Evolutionary conservation across 2,329 filamentous ascomycete genomes (phyloP), one percentile per base, ranked within the genome.

Genomic region (Ophidiomyces ophidiicola): DNA sequence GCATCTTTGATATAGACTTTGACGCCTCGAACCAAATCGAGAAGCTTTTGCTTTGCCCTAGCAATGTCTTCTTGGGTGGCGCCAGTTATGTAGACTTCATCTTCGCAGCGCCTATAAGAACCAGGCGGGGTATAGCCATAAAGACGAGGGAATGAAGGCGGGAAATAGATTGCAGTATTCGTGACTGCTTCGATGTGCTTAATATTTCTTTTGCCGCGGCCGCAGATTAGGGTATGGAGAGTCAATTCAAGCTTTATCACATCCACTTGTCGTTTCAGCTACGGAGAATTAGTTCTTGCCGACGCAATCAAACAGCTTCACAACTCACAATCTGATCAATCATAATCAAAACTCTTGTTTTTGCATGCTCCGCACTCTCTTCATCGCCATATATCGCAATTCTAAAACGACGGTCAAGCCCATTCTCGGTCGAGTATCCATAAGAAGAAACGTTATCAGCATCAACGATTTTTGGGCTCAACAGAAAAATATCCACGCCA

Each of bases 141-240:
- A 48, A 94, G 79, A 43, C 81, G 78, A 10, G 88, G 87, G 57
- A 96, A 96, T 1, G 88, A 82, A 5, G 87, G 86, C 19, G 90
- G 90, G 56, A 98, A 96, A 65, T 98, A 98, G 53, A 98, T 96
- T 47, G 90, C 88, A 6, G 90, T 96, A 53, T 87, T 85, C 10
- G 90, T 96, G 19, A 82, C 78, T 10, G 90, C 93, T 62, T 98
- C 90, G 54, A 98, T 94, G 53, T 90, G 68, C 67, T 96, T 96
- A 67, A 98, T 94, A 59, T 94, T 94, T 68, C 94, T 93, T 50
- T 90, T 76, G 50, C 87, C 88, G 34, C 90, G 82, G 34, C 90
- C 90, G 58, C 87, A 94, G 35, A 96, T 78, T 40, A 94, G 71
- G 42, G 86, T 90, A 58, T 98, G 90, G 57, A 94, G 74, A 18